Evolutionary conservation across 805 yeast genomes (phyloP).

Genomic region (Nakazawaea anatomiae): DNA sequence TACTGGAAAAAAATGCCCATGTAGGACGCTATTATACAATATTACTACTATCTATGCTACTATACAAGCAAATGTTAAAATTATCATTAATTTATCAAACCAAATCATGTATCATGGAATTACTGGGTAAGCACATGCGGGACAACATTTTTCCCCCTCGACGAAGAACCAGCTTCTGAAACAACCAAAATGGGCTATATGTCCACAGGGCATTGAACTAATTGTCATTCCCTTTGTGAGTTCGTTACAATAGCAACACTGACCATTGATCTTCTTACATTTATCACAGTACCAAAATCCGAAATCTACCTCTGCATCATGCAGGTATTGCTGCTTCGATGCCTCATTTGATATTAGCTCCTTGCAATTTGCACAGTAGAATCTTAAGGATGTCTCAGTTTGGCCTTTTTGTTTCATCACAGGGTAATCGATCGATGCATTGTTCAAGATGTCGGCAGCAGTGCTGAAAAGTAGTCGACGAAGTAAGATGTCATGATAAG

Average conservation of each 20-base stretch:
- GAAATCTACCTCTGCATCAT: slow-evolving; percentile 30
- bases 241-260: slow-evolving; percentile 74
- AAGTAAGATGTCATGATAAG: slow-evolving; percentile 50
- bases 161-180: slow-evolving; percentile 70
- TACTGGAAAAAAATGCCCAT: too few species aligned
- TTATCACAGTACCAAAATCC: slow-evolving; percentile 86
- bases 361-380: slow-evolving; percentile 59
- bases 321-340: slow-evolving; percentile 33
- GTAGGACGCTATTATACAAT: too few species aligned
- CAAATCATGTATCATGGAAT: background rate
- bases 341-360: slow-evolving; percentile 54
- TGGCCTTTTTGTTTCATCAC: slow-evolving; percentile 29
- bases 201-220: slow-evolving; percentile 69
- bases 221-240: slow-evolving; percentile 71
- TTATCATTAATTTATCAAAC: too few species aligned
- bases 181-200: slow-evolving; percentile 80
- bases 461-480: slow-evolving; percentile 44
- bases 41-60: too few species aligned
- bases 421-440: slow-evolving; percentile 22
- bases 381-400: slow-evolving; percentile 37
- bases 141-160: slow-evolving; percentile 65
- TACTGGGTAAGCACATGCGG: slow-evolving; percentile 32
- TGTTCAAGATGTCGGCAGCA: slow-evolving; percentile 52
- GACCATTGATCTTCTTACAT: slow-evolving; percentile 54
- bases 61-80: too few species aligned